phyloP scores from a whole-genome alignment of 768 basidiomycete species.

The Cystobasidium tubakii region DNA sequence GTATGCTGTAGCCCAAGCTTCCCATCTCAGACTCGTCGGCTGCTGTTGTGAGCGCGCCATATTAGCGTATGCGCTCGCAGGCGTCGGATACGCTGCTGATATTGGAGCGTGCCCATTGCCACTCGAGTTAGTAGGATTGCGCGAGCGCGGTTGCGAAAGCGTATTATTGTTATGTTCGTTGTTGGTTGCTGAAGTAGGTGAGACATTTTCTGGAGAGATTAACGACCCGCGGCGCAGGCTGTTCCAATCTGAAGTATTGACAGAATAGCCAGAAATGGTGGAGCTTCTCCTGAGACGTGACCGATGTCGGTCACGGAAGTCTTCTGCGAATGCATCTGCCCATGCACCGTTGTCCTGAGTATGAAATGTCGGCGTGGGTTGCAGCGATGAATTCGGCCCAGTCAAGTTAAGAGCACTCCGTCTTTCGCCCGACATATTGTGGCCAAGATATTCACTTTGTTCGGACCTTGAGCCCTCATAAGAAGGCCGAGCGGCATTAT shows the following conservation, averaged over 20 bases:
- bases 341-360: not conserved
- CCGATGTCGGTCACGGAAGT: not conserved
- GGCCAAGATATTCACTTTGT: not conserved
- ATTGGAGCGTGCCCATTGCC: too few species aligned
- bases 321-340: constrained; percentile 14
- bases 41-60: not conserved
- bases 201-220: constrained; percentile 4
- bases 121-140: not conserved
- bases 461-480: not conserved
- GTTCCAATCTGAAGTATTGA: constrained; percentile 18
- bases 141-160: not conserved
- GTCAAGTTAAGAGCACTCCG: not conserved
- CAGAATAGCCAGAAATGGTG: constrained; percentile 32
- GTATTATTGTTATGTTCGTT: not conserved
- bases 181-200: not conserved
- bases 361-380: not conserved
- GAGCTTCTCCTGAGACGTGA: constrained; percentile 1
- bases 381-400: not conserved
- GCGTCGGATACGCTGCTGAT: not conserved
- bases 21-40: constrained; percentile 18
- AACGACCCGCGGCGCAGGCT: constrained; percentile 20
- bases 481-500: not conserved
- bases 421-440: not conserved
- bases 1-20: constrained; percentile 27
- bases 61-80: not conserved